Evolutionary conservation across 2,329 filamentous ascomycete species (phyloP).

Genomic region (Arthroderma sp.): DNA sequence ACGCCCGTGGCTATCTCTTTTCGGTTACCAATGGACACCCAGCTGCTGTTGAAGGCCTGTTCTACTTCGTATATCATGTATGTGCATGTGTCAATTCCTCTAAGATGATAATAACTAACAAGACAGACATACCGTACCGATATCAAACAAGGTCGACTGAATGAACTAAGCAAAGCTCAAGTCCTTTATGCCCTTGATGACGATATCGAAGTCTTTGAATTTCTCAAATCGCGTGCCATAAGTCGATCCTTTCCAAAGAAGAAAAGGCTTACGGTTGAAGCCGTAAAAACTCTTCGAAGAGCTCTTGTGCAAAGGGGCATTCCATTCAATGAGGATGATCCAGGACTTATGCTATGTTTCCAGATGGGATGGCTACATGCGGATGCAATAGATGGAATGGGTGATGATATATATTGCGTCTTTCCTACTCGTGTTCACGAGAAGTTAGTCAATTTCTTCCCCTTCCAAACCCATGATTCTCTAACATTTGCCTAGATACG

Average conservation of each 20-base stretch:
- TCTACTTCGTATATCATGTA: conserved; percentile 4
- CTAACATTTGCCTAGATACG: too few species aligned
- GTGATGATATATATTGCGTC: neutral
- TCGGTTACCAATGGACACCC: conserved; percentile 5
- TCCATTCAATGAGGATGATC: neutral
- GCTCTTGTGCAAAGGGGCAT: conserved; percentile 7
- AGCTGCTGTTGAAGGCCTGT: conserved; percentile 5
- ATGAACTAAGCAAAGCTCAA: conserved; percentile 1
- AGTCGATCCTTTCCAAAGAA: conserved; percentile 3
- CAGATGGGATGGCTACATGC: conserved; percentile 3
- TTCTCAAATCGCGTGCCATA: conserved; percentile 4
- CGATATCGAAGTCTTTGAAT: conserved; percentile 1
- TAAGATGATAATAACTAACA: too few species aligned
- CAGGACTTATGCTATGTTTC: neutral
- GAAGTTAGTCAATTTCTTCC: conserved; percentile 1
- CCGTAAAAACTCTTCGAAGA: conserved; percentile 6
- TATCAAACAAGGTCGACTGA: conserved; percentile 3
- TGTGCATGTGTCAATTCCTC: too few species aligned
- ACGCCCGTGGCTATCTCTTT: neutral
- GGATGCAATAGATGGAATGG: neutral
- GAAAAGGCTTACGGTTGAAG: conserved; percentile 1
- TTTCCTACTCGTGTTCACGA: conserved; percentile 5
- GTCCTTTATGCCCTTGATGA: conserved; percentile 2
- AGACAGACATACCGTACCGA: conserved; percentile 4
- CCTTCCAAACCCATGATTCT: too few species aligned